phyloP scores from a whole-genome alignment of 495 filamentous ascomycete genomes.

The Venustampulla echinocandica region DNA sequence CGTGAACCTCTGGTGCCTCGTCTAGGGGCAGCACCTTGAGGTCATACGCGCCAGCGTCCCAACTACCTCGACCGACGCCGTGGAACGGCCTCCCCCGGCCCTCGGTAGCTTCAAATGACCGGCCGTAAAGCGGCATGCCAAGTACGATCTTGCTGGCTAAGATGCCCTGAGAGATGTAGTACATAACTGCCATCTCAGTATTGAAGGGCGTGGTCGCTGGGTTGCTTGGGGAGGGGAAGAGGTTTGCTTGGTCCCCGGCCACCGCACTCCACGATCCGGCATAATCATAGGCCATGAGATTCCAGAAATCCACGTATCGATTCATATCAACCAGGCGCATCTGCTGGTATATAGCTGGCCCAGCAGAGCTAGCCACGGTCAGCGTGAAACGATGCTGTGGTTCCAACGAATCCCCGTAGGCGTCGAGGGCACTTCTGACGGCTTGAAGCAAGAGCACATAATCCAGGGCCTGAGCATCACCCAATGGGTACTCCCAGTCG shows the following conservation, averaged over 20 bases:
- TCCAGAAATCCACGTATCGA: slow-evolving; percentile 71
- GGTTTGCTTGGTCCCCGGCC: slow-evolving; percentile 68
- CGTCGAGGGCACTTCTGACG: slow-evolving; percentile 56
- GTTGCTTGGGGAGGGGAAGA: slow-evolving; percentile 46
- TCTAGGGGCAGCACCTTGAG: slow-evolving; percentile 52
- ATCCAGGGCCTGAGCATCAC: slow-evolving; percentile 52
- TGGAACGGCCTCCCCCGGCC: slow-evolving; percentile 61
- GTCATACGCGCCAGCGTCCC: slow-evolving; percentile 73
- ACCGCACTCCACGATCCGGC: slow-evolving; percentile 60
- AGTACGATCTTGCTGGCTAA: slow-evolving; percentile 61
- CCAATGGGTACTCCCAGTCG: slow-evolving; percentile 54
- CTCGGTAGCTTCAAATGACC: slow-evolving; percentile 61
- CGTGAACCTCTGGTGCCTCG: slow-evolving; percentile 38
- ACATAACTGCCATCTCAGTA: slow-evolving; percentile 54
- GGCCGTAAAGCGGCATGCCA: slow-evolving; percentile 81
- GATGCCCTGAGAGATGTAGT: slow-evolving; percentile 60
- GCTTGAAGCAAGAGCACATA: slow-evolving; percentile 62
- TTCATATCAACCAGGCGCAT: slow-evolving; percentile 64
- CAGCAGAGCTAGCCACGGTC: slow-evolving; percentile 59
- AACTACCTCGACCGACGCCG: slow-evolving; percentile 55
- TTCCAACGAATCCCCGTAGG: slow-evolving; percentile 39
- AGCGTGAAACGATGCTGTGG: slow-evolving; percentile 54
- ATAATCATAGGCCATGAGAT: slow-evolving; percentile 77
- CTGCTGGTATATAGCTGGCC: slow-evolving; percentile 56
- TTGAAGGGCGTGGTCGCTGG: slow-evolving; percentile 55